Conservation (phyloP, 345 rosid genomes). For the Rhizophora apiculata region DNA sequence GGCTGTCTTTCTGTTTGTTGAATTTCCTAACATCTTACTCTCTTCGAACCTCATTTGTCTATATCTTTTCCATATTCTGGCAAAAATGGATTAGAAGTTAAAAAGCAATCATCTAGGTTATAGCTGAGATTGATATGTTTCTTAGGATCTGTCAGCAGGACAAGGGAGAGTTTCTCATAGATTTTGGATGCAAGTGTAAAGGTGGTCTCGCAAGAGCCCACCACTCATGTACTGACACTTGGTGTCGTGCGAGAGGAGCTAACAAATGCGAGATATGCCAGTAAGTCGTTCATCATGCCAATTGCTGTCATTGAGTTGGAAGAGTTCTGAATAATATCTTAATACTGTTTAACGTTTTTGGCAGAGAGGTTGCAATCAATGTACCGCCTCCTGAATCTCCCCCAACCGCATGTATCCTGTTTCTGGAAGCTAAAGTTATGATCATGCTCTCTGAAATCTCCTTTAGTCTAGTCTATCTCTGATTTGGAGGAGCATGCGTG, state of each 20-base stretch:
- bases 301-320: neutral
- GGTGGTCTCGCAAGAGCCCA: constrained; percentile 81
- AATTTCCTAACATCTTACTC: neutral
- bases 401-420: constrained; percentile 53
- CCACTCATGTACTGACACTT: constrained; percentile 72
- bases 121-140: constrained; percentile 11
- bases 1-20: too few relatives aligned
- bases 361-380: constrained; percentile 51
- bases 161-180: constrained; percentile 69
- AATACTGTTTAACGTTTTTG: constrained; percentile 14
- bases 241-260: constrained; percentile 83
- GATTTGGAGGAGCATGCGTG: neutral
- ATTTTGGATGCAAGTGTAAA: constrained; percentile 81
- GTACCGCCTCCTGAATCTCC: constrained; percentile 68
- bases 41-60: too few relatives aligned
- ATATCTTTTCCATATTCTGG: too few relatives aligned
- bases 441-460: neutral
- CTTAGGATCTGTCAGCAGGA: constrained; percentile 80
- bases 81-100: too few relatives aligned
- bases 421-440: neutral
- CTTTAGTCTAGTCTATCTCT: neutral
- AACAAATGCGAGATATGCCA: constrained; percentile 90
- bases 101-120: neutral
- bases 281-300: constrained; percentile 36
- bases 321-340: neutral